phyloP scores from a whole-genome alignment of 2,329 filamentous ascomycete species.

The Chrysoporthe cubensis region DNA sequence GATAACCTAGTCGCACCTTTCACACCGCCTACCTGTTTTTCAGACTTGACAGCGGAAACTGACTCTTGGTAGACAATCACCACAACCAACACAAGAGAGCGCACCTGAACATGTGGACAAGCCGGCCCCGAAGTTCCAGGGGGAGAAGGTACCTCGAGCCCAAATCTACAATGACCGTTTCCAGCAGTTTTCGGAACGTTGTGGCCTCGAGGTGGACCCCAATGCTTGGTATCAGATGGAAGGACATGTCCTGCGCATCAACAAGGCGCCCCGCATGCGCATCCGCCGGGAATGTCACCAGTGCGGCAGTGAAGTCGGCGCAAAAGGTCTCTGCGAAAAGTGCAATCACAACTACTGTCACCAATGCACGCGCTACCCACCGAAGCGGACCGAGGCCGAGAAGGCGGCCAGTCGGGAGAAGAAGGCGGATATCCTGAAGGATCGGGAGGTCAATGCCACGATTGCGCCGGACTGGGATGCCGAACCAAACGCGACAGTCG shows the following conservation, averaged over 20 bases:
- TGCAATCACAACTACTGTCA: conserved; percentile 83
- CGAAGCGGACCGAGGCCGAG: conserved; percentile 63
- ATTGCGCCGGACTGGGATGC: conserved; percentile 57
- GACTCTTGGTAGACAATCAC: conserved; percentile 15
- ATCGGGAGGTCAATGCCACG: conserved; percentile 60
- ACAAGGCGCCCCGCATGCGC: conserved; percentile 78
- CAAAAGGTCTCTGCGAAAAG: conserved; percentile 73
- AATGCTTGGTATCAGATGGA: conserved; percentile 57
- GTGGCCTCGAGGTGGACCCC: conserved; percentile 59
- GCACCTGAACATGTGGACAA: conserved; percentile 29
- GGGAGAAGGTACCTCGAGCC: conserved; percentile 48
- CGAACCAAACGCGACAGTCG: conserved; percentile 49
- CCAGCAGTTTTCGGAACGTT: conserved; percentile 58
- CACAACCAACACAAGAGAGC: conserved; percentile 24
- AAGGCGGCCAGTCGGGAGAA: conserved; percentile 56
- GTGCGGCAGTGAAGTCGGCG: conserved; percentile 57
- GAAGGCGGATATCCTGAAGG: conserved; percentile 55
- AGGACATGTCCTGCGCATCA: conserved; percentile 64
- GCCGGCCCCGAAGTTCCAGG: conserved; percentile 31
- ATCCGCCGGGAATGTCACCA: conserved; percentile 80
- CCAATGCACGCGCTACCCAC: conserved; percentile 76
- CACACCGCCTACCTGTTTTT: too few species aligned
- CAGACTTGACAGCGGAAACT: not conserved
- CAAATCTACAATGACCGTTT: conserved; percentile 61
- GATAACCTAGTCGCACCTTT: not conserved